These are phyloP conservation scores for Neocallimastix lanati DNA, from an alignment of 192 early-diverging fungal genomes.

Conservation along the genomic window DNA sequence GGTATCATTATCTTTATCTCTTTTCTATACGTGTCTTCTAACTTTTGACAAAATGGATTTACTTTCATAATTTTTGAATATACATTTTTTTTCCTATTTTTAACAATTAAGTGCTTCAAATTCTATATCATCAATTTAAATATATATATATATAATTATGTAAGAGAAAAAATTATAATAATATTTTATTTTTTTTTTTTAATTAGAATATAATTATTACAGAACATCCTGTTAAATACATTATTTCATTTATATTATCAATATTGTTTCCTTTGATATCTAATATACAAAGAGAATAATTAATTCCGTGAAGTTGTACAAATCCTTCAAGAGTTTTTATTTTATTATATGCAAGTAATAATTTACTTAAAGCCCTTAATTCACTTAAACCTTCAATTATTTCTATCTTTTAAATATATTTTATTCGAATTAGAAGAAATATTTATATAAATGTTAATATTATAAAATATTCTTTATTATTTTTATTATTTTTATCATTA, in stretches of 20 bases:
- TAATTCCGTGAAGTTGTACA: not conserved
- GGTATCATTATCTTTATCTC: not conserved
- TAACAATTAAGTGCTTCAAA: not conserved
- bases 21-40: not conserved
- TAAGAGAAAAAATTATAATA: too few species aligned
- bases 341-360: not conserved
- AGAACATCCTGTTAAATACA: not conserved
- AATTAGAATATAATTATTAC: not conserved
- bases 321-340: not conserved
- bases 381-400: not conserved
- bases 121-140: not conserved
- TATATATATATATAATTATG: too few species aligned
- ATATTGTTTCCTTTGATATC: not conserved
- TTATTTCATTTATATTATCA: not conserved
- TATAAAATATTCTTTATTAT: too few species aligned
- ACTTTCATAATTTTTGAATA: not conserved
- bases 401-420: not conserved
- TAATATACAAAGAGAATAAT: not conserved
- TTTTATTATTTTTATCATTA: too few species aligned
- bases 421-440: too few species aligned
- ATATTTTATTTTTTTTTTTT: too few species aligned
- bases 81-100: not conserved
- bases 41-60: not conserved
- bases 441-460: too few species aligned
- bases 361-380: not conserved